Conservation (phyloP, 2,329 filamentous ascomycete species). For the Trichoderma breve region DNA sequence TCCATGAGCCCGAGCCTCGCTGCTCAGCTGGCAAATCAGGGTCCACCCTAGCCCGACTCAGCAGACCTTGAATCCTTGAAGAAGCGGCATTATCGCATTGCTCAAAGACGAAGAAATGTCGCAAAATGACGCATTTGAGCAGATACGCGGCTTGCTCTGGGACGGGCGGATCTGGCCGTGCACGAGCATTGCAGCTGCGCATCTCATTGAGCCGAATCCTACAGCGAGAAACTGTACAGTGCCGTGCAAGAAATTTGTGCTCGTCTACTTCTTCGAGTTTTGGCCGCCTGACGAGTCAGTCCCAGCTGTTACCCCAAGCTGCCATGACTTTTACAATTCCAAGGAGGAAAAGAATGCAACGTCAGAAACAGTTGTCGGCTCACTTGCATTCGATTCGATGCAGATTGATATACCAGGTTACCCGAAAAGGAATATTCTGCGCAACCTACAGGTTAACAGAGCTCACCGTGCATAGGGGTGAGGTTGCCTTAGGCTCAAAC, state of each 20-base stretch:
- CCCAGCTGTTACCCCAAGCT: background rate
- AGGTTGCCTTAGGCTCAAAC: conserved; percentile 22
- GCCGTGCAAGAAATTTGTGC: background rate
- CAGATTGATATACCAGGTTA: background rate
- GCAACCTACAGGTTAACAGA: background rate
- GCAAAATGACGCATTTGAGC: conserved; percentile 3
- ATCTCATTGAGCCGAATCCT: background rate
- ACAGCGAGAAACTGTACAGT: background rate
- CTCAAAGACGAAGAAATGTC: background rate
- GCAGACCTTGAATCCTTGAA: background rate
- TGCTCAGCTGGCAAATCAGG: conserved; percentile 14
- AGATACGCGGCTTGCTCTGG: background rate
- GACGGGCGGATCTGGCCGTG: background rate
- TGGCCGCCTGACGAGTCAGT: background rate
- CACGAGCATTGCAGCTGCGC: background rate
- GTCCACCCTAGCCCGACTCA: background rate
- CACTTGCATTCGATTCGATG: background rate
- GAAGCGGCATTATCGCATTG: background rate
- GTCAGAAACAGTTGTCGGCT: background rate
- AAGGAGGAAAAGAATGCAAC: background rate
- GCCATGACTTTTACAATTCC: background rate
- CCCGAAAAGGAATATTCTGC: background rate
- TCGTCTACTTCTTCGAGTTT: background rate
- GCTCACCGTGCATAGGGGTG: background rate
- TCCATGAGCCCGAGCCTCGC: conserved; percentile 6